Evolutionary conservation across 73 alveolate species (phyloP).

Genomic region (Effrenium voratum): DNA sequence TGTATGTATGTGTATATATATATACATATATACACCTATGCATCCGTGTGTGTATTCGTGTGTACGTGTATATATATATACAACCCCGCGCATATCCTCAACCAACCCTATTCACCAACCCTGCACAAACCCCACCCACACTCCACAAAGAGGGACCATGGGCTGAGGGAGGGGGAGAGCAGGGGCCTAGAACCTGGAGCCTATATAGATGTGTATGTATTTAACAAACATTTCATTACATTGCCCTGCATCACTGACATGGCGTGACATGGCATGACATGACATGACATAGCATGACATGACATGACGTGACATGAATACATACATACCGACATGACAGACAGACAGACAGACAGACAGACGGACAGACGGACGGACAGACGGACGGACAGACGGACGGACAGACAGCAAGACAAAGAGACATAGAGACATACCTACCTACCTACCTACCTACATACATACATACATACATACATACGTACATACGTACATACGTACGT

Average conservation of each 20-base stretch:
- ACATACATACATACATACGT: background rate
- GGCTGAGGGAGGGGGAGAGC: too few species aligned
- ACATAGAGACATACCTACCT: background rate
- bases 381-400: background rate
- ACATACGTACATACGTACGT: background rate
- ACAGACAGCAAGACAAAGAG: background rate
- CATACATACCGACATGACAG: background rate
- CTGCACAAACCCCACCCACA: too few species aligned
- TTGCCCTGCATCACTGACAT: too few species aligned
- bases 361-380: background rate
- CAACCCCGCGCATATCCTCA: too few species aligned
- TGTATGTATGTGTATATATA: background rate
- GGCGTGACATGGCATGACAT: too few species aligned
- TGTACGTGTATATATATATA: background rate
- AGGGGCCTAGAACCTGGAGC: too few species aligned
- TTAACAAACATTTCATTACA: too few species aligned
- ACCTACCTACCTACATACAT: background rate
- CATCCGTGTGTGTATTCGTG: background rate
- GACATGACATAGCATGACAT: too few species aligned
- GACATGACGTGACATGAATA: background rate
- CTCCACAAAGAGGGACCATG: too few species aligned
- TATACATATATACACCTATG: background rate
- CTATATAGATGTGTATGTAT: too few species aligned
- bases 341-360: background rate
- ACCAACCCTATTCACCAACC: too few species aligned